phyloP scores from a whole-genome alignment of 371 early-diverging fungal species.

The Rhizopus arrhizus region DNA sequence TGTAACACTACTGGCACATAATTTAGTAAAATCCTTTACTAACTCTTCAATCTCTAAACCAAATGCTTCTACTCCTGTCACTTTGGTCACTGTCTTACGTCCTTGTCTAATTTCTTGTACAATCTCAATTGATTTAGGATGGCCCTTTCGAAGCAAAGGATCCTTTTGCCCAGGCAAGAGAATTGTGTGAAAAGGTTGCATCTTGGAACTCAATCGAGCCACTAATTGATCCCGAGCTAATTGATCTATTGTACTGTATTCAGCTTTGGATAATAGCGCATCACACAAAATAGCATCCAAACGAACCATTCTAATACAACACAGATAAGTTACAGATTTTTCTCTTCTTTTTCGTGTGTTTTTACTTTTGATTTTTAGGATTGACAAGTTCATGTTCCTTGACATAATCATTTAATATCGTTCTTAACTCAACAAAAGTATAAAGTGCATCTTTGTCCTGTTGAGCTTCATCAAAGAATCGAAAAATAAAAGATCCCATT shows the following conservation, averaged over 20 bases:
- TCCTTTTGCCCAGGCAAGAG: constrained; percentile 48
- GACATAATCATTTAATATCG: constrained; percentile 61
- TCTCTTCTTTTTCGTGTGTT: background rate
- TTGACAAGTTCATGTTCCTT: constrained; percentile 59
- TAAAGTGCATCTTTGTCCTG: constrained; percentile 58
- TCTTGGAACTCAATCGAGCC: constrained; percentile 47
- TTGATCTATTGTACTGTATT: constrained; percentile 55
- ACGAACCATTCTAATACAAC: constrained; percentile 43
- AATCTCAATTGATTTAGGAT: constrained; percentile 59
- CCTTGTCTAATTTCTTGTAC: constrained; percentile 66
- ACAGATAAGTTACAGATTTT: background rate
- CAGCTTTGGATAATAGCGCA: constrained; percentile 60
- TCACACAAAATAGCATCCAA: constrained; percentile 66
- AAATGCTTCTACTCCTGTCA: constrained; percentile 67
- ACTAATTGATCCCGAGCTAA: constrained; percentile 62
- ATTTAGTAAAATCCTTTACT: constrained; percentile 61
- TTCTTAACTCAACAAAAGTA: constrained; percentile 57
- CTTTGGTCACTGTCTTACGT: constrained; percentile 65
- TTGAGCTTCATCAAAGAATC: constrained; percentile 57
- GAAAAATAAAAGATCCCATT: constrained; percentile 37
- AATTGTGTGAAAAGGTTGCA: constrained; percentile 59
- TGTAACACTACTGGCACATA: constrained; percentile 70
- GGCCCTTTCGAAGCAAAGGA: constrained; percentile 40
- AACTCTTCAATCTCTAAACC: constrained; percentile 63
- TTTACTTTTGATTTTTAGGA: constrained; percentile 61